These are phyloP conservation scores for Nigrospora sphaerica DNA, from an alignment of 2,329 filamentous ascomycete species.

Conservation along the genomic window DNA sequence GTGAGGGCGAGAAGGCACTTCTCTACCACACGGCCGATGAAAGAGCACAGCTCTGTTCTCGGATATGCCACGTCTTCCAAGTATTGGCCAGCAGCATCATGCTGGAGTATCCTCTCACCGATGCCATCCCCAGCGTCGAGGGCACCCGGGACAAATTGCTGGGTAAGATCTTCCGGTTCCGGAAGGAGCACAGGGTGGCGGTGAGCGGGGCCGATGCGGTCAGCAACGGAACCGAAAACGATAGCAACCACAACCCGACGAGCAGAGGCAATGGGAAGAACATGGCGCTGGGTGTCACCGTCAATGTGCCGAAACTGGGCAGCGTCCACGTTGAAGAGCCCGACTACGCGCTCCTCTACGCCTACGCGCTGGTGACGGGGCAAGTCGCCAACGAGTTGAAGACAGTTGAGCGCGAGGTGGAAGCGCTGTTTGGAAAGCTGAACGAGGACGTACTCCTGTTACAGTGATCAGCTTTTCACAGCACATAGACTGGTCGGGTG, in stretches of 20 bases:
- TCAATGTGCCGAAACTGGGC: conserved; percentile 15
- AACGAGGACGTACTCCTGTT: conserved; percentile 52
- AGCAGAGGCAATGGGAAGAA: neutral
- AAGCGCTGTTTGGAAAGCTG: conserved; percentile 55
- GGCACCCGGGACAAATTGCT: conserved; percentile 75
- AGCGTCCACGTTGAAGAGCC: conserved; percentile 53
- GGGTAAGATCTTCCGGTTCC: conserved; percentile 81
- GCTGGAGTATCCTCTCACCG: conserved; percentile 86
- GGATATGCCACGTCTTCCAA: conserved; percentile 81
- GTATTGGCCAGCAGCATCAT: conserved; percentile 91
- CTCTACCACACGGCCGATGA: conserved; percentile 74
- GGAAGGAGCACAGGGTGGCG: conserved; percentile 53
- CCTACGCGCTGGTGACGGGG: conserved; percentile 68
- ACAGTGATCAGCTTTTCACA: conserved; percentile 28
- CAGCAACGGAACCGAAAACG: neutral
- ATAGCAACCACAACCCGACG: neutral
- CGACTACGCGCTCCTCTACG: conserved; percentile 89
- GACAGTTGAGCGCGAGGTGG: conserved; percentile 53
- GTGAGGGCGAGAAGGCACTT: conserved; percentile 73
- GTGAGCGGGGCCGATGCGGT: conserved; percentile 27
- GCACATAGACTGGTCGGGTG: too few species aligned
- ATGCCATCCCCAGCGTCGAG: conserved; percentile 78
- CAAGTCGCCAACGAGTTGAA: conserved; percentile 60
- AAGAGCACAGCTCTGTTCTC: conserved; percentile 71
- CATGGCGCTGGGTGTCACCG: neutral